Evolutionary conservation across 163 green algal species (phyloP), one percentile per base, ranked within the genome.

Genomic region (Scenedesmus sp.): DNA sequence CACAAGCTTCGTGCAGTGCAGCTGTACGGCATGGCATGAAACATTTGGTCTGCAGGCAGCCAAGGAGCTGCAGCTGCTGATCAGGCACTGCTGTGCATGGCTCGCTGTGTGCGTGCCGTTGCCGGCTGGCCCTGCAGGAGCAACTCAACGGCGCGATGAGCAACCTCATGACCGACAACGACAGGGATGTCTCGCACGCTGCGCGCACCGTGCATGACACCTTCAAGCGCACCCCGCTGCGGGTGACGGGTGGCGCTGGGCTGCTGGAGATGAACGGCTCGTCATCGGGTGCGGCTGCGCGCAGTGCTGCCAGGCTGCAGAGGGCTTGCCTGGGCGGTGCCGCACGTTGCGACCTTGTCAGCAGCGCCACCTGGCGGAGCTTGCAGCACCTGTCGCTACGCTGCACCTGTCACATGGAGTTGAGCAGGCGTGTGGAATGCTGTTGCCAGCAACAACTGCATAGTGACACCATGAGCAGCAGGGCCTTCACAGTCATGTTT

Each of bases 121-220:
- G 65, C 65, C 30, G 24, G 9, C 26, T 76, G 65, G 0, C 30
- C 18, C 20, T 79, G n/a, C 86, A 94, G 91, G 96, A 97, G 91
- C 89, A 93, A 51, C 87, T 98, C 46, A 98, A 97, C 93, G 96
- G 91, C 81, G 96, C 93, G 22, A 97, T 98, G 93, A 95, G 91
- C 88, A 95, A 94, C 70, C 92, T 96, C 43, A 97, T 95, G 89
- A 97, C 94, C 0, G 96, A 98, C 89, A 94, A 95, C 30, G 96
- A 98, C 92, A 43, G 92, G 1, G 96, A 98, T 49, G 94, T 97
- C n/a, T 93, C 92, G 9, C 72, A 86, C 42, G 81, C 85, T 6
- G 95, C 95, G 0, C 93, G 95, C 0, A 83, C 90, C 42, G 88
- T 96, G 56, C 95, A 97, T 81, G 93, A 95, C 43, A 59, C 72